Evolutionary conservation across 106 monocot species (phyloP).

Genomic region (Dendrobium catenatum): DNA sequence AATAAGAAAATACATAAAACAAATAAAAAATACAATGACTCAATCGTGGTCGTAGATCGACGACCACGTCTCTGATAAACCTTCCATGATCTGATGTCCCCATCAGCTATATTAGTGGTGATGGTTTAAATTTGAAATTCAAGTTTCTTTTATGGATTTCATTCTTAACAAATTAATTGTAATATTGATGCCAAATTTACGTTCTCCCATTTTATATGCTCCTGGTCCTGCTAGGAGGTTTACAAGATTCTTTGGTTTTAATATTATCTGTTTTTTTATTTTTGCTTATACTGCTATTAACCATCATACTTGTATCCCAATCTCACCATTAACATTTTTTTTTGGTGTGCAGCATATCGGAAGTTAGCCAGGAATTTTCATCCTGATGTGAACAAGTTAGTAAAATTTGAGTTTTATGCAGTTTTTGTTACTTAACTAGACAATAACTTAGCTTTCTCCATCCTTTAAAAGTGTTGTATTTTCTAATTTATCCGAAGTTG

Average conservation of each 20-base stretch:
- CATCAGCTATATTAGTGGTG: too few species aligned
- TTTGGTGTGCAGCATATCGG: conserved; percentile 30
- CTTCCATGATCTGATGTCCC: too few species aligned
- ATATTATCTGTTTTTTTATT: neutral
- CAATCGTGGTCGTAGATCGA: too few species aligned
- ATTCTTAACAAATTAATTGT: too few species aligned
- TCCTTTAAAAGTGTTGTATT: neutral
- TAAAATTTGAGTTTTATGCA: neutral
- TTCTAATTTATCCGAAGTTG: neutral
- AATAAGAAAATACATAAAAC: too few species aligned
- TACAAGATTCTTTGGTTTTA: neutral
- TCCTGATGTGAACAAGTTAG: conserved; percentile 54
- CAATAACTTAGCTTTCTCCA: neutral
- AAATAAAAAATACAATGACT: too few species aligned
- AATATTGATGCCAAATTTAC: too few species aligned
- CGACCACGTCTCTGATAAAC: too few species aligned
- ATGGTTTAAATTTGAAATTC: too few species aligned
- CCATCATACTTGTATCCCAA: neutral
- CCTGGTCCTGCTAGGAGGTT: neutral
- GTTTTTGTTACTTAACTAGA: neutral
- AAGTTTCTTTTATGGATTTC: too few species aligned
- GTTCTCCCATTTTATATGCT: neutral
- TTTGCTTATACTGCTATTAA: neutral
- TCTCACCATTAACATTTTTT: neutral
- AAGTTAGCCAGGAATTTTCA: conserved; percentile 49